These are phyloP conservation scores for Mycena venus DNA, from an alignment of 768 basidiomycete genomes.

Conservation along the genomic window DNA sequence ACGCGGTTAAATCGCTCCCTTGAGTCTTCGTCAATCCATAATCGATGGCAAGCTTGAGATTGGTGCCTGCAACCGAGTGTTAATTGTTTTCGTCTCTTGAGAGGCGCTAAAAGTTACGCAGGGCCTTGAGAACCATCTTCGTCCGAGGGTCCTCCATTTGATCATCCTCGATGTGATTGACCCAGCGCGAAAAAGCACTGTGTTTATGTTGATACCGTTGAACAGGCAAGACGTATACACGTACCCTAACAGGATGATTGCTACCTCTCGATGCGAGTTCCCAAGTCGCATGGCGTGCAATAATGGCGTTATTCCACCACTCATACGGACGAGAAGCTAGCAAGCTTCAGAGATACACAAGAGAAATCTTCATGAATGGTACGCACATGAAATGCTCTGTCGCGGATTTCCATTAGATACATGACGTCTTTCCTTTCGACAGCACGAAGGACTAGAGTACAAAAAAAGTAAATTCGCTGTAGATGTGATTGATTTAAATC, in stretches of 20 bases:
- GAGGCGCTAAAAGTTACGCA: slow-evolving; percentile 65
- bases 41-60: slow-evolving; percentile 94
- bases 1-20: slow-evolving; percentile 84
- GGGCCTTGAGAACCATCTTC: slow-evolving; percentile 78
- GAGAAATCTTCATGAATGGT: neutral
- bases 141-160: slow-evolving; percentile 81
- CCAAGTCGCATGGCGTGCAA: slow-evolving; percentile 92
- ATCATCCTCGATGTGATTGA: slow-evolving; percentile 89
- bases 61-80: slow-evolving; percentile 63
- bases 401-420: slow-evolving; percentile 87
- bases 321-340: slow-evolving; percentile 85
- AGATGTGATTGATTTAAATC: neutral
- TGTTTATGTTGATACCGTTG: neutral
- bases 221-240: neutral
- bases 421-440: slow-evolving; percentile 73
- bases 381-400: slow-evolving; percentile 83
- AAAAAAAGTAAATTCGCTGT: neutral
- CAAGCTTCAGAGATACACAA: neutral
- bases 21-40: slow-evolving; percentile 86
- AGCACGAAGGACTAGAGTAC: slow-evolving; percentile 50
- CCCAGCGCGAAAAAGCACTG: slow-evolving; percentile 86
- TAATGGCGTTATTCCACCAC: slow-evolving; percentile 89
- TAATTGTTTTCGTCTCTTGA: neutral
- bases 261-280: slow-evolving; percentile 81
- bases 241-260: slow-evolving; percentile 84